These are phyloP conservation scores for Hyphodiscus sp. DNA, from an alignment of 2,329 filamentous ascomycete species.

Conservation along the genomic window DNA sequence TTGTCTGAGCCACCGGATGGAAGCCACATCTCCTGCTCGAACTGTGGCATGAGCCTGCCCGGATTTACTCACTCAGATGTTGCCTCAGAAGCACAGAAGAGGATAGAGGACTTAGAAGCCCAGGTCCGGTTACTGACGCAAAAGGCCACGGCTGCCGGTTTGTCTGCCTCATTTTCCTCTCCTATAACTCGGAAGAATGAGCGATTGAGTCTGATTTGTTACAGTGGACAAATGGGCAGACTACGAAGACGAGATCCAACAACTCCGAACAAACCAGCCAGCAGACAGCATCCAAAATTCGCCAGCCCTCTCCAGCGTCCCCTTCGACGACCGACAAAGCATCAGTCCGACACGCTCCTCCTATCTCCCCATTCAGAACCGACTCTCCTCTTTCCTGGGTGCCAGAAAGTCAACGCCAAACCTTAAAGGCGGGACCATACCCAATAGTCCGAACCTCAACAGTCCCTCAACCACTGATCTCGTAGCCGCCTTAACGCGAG, in stretches of 20 bases:
- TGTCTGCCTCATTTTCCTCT: slow-evolving; percentile 18
- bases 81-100: slow-evolving; percentile 42
- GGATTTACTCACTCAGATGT: slow-evolving; percentile 15
- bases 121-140: slow-evolving; percentile 65
- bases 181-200: neutral
- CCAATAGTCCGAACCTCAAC: slow-evolving; percentile 9
- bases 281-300: neutral
- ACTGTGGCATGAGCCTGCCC: slow-evolving; percentile 26
- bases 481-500: slow-evolving; percentile 56
- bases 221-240: slow-evolving; percentile 62
- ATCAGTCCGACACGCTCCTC: slow-evolving; percentile 22
- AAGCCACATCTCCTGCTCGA: slow-evolving; percentile 21
- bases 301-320: slow-evolving; percentile 17
- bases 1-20: slow-evolving; percentile 18
- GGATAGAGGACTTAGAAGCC: slow-evolving; percentile 62
- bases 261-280: slow-evolving; percentile 40
- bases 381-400: slow-evolving; percentile 40
- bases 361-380: slow-evolving; percentile 27
- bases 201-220: slow-evolving; percentile 2
- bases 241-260: slow-evolving; percentile 71
- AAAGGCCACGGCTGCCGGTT: slow-evolving; percentile 59
- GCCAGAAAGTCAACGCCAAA: slow-evolving; percentile 43
- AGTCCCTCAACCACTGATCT: slow-evolving; percentile 40
- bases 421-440: slow-evolving; percentile 22
- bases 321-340: slow-evolving; percentile 30